A percentile compares a stretch with the other conserved stretches of the same genome.
phyloP scores from a whole-genome alignment of 139 green algal genomes.

The Chlorella sp. region DNA sequence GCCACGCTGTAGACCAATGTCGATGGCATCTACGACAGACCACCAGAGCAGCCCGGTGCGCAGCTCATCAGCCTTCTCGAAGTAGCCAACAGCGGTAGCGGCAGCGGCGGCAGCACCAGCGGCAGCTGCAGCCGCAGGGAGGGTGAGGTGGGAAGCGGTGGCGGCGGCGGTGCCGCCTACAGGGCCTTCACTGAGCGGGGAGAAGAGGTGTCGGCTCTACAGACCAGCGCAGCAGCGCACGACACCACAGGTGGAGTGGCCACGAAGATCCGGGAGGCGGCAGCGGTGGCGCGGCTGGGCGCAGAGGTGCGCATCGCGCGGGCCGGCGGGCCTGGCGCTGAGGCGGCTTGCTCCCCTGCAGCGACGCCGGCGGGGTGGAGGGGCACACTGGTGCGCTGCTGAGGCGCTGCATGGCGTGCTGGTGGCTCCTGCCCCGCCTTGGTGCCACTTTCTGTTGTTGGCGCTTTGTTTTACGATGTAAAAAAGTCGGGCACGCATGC shows the following conservation, averaged over 20 bases:
- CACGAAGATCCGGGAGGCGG: constrained; percentile 69
- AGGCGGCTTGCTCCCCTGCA: background rate
- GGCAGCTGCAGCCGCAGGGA: background rate
- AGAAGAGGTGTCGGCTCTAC: background rate
- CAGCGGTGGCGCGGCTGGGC: constrained; percentile 42
- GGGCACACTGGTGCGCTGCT: constrained; percentile 6
- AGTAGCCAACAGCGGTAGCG: background rate
- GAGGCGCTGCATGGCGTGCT: background rate
- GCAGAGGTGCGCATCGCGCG: constrained; percentile 63
- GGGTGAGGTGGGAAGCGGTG: background rate
- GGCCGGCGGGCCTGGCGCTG: constrained; percentile 41
- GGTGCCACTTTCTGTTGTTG: no score
- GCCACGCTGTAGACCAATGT: constrained; percentile 65
- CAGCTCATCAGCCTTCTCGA: constrained; percentile 41
- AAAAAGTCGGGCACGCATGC: background rate
- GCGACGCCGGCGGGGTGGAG: background rate
- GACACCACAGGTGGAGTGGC: constrained; percentile 67
- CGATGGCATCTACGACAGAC: constrained; percentile 60
- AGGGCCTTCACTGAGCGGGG: background rate
- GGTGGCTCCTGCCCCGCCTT: no score
- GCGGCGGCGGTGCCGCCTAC: background rate
- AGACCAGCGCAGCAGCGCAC: constrained; percentile 26
- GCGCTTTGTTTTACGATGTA: background rate
- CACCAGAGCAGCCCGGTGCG: constrained; percentile 56
- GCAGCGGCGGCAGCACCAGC: background rate